Conservation (phyloP, 495 filamentous ascomycete species). For the Hypoxylon cercidicola region DNA sequence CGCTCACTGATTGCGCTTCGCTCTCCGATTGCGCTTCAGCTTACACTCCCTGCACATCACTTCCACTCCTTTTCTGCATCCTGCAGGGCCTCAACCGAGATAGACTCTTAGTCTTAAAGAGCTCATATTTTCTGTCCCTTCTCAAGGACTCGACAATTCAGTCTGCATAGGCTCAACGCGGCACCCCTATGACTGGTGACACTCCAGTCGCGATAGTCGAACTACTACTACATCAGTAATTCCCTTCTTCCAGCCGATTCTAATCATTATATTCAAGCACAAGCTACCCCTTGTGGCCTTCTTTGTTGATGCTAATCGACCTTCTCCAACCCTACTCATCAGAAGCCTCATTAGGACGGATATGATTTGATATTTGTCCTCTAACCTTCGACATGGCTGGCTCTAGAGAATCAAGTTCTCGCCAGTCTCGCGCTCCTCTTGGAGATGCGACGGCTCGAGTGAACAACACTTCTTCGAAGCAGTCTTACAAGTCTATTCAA, state of each 20-base stretch:
- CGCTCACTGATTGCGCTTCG: too few species aligned
- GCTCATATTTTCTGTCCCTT: too few species aligned
- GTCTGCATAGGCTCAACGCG: too few species aligned
- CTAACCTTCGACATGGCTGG: constrained; percentile 50
- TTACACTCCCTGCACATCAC: too few species aligned
- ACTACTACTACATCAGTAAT: neutral
- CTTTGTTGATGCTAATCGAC: too few species aligned
- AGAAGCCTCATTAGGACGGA: constrained; percentile 11
- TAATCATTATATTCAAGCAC: neutral
- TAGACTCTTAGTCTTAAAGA: too few species aligned
- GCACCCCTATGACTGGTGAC: too few species aligned
- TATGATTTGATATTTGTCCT: constrained; percentile 25
- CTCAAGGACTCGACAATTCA: too few species aligned
- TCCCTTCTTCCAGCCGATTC: constrained; percentile 4
- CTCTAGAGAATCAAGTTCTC: constrained; percentile 37
- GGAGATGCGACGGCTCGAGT: constrained; percentile 60
- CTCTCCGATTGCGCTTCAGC: too few species aligned
- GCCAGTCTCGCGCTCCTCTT: constrained; percentile 53
- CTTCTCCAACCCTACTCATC: neutral
- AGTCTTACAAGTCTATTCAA: constrained; percentile 24
- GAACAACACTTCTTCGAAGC: constrained; percentile 48
- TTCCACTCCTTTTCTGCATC: too few species aligned
- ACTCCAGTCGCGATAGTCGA: too few species aligned
- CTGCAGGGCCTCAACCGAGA: too few species aligned
- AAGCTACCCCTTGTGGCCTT: constrained; percentile 4